phyloP scores from a whole-genome alignment of 2,329 filamentous ascomycete species.

The Thelonectria blattea region DNA sequence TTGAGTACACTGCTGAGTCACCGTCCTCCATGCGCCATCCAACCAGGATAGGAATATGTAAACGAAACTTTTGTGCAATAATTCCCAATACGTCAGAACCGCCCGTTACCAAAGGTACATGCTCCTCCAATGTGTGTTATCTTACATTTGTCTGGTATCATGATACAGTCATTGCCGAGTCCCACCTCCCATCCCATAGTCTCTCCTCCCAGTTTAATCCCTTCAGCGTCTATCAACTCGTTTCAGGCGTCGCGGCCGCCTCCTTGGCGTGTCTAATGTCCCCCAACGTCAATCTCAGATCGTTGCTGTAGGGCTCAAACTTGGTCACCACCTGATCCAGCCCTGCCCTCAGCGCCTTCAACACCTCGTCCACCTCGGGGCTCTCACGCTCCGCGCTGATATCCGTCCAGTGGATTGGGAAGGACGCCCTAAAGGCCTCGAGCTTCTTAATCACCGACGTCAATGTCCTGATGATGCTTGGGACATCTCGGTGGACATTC shows the following conservation, averaged over 20 bases:
- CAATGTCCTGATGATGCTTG: conserved; percentile 74
- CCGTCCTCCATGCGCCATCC: no score
- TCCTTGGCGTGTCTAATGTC: conserved; percentile 79
- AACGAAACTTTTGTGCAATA: background rate
- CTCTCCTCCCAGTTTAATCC: conserved; percentile 38
- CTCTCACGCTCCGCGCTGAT: conserved; percentile 60
- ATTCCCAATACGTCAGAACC: background rate
- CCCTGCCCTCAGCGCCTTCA: conserved; percentile 68
- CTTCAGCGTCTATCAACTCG: conserved; percentile 39
- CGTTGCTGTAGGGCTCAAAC: conserved; percentile 76
- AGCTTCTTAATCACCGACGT: conserved; percentile 72
- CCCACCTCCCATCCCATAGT: background rate
- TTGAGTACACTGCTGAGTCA: no score
- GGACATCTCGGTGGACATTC: conserved; percentile 83
- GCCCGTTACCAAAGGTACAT: background rate
- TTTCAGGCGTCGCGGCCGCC: conserved; percentile 51
- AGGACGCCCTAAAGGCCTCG: conserved; percentile 66
- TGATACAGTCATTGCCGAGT: conserved; percentile 35
- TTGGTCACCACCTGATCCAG: conserved; percentile 69
- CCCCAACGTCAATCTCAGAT: conserved; percentile 70
- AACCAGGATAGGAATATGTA: no score
- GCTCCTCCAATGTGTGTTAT: conserved; percentile 17
- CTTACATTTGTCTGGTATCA: conserved; percentile 35
- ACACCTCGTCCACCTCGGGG: conserved; percentile 73
- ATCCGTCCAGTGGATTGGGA: conserved; percentile 82